phyloP scores from a whole-genome alignment of 106 monocot genomes.

The Ottelia alismoides region DNA sequence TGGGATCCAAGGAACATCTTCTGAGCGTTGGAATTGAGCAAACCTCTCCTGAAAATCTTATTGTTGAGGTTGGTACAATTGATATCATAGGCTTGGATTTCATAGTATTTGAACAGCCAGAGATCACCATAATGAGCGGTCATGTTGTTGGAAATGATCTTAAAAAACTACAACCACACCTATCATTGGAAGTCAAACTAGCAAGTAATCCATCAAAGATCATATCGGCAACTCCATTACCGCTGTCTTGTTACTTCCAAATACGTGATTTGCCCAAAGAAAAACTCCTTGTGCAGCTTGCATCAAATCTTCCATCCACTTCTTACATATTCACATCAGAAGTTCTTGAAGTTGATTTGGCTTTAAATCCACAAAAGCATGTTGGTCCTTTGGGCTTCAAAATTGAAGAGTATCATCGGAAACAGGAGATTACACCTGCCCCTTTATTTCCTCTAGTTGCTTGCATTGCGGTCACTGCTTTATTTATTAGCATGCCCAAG shows the following conservation, averaged over 20 bases:
- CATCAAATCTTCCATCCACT: conserved; percentile 31
- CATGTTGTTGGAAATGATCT: conserved; percentile 67
- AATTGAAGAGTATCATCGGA: conserved; percentile 53
- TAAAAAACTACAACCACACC: conserved; percentile 51
- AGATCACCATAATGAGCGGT: conserved; percentile 67
- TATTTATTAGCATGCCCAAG: conserved; percentile 92
- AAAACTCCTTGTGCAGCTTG: conserved; percentile 68
- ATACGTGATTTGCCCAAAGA: conserved; percentile 64
- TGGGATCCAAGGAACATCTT: conserved; percentile 30
- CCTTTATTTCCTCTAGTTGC: conserved; percentile 73
- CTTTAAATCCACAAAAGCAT: conserved; percentile 60
- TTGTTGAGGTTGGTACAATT: conserved; percentile 70
- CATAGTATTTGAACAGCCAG: conserved; percentile 86
- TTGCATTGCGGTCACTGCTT: conserved; percentile 53
- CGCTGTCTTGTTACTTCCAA: conserved; percentile 73
- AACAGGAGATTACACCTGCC: conserved; percentile 84
- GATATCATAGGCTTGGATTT: conserved; percentile 71
- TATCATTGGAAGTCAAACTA: conserved; percentile 67
- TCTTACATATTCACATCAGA: conserved; percentile 62
- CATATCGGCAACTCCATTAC: conserved; percentile 50
- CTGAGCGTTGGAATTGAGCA: conserved; percentile 57
- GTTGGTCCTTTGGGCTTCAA: conserved; percentile 65
- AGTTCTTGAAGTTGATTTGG: conserved; percentile 69
- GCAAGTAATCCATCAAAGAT: conserved; percentile 53
- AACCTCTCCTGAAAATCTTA: conserved; percentile 65